Percentiles rank a stretch among this genome's conserved stretches.
Evolutionary conservation across 1,284 basidiomycete species (phyloP).

Genomic region (Vanrija sp.): DNA sequence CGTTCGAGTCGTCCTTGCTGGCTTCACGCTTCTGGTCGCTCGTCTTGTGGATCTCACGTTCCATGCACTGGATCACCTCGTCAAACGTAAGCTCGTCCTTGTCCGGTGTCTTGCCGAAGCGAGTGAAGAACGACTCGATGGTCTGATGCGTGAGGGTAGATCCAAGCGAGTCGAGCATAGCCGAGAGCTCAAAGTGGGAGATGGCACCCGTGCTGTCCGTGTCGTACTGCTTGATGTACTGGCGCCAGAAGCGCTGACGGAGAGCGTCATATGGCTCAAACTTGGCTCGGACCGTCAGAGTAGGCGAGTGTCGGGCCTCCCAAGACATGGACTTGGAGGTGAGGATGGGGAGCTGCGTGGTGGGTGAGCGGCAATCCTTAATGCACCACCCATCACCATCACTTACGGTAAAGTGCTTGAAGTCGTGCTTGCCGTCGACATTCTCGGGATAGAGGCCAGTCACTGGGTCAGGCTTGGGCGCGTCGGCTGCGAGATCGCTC

Average conservation of each 20-base stretch:
- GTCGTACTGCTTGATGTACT: slow-evolving; percentile 87
- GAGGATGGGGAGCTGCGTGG: slow-evolving; percentile 35
- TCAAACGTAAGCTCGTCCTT: slow-evolving; percentile 70
- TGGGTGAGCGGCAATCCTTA: not conserved
- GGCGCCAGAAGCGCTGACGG: slow-evolving; percentile 85
- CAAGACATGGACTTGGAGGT: slow-evolving; percentile 45
- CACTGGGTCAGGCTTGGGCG: slow-evolving; percentile 65
- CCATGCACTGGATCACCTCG: slow-evolving; percentile 70
- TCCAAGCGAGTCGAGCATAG: slow-evolving; percentile 96
- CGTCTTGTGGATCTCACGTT: slow-evolving; percentile 70
- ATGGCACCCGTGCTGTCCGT: slow-evolving; percentile 74
- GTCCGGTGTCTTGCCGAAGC: slow-evolving; percentile 63
- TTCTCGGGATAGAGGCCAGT: slow-evolving; percentile 68
- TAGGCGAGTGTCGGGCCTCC: slow-evolving; percentile 46
- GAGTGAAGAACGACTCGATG: slow-evolving; percentile 72
- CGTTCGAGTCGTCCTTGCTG: not conserved
- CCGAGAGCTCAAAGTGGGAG: slow-evolving; percentile 80
- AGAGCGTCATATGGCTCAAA: slow-evolving; percentile 92
- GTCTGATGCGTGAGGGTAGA: slow-evolving; percentile 82
- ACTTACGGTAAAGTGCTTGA: slow-evolving; percentile 60
- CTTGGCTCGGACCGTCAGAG: slow-evolving; percentile 63
- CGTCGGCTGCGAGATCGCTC: slow-evolving; percentile 63
- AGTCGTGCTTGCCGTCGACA: slow-evolving; percentile 56
- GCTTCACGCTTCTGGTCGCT: slow-evolving; percentile 61
- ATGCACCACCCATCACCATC: slow-evolving; percentile 50